Base-by-base conservation (phyloP, 352 stramenopile genomes). In the Pythium insidiosum region DNA sequence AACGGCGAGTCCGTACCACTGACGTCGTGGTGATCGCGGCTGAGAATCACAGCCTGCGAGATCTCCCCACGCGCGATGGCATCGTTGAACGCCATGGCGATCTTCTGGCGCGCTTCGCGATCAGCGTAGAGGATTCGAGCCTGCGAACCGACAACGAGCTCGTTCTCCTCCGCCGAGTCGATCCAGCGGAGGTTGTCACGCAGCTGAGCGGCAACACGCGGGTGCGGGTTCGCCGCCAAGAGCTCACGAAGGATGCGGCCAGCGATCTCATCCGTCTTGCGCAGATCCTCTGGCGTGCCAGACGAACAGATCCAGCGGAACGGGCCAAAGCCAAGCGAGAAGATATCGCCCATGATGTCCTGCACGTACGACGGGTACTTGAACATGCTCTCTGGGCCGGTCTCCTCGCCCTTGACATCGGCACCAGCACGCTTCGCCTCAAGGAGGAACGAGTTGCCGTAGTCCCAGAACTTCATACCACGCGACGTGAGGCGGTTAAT, bases 281-380 rank as follows among this genome's bases (percentile, higher is more conserved):
- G 56, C 22, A 95, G 63, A 43, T 95, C 82, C 12, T 70, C 56
- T 19, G 71, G 53, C 7, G 53, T 61, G 35, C 73, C 68, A 0
- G 73, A 90, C 36, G 80, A 87, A 49, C 82, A 95, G 18, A 95
- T 79, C 84, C 84, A 95, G 15, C 82, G 79, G 73, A 95, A 95
- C 6, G 84, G 82, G 15, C 84, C 84, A 54, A 95, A 95, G 20
- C 84, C 84, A 13, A 94, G 76, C 31, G 76, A 94, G 63, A 94
- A 94, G 49, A 95, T 93, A 62, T 94, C 82, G 33, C 84, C 84
- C 82, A 95, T 94, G 45, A 95, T 95, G 54, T 93, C 84, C 56
- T 95, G 80, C 23, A 95, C 80, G 58, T 94, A 94, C 22, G 71
- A 89, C 23, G 79, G 78, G 63, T 95, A 95, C 50, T 77, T 74